Evolutionary conservation across 2,329 filamentous ascomycete species (phyloP).

Genomic region (Pseudophaeomoniella oleicola): DNA sequence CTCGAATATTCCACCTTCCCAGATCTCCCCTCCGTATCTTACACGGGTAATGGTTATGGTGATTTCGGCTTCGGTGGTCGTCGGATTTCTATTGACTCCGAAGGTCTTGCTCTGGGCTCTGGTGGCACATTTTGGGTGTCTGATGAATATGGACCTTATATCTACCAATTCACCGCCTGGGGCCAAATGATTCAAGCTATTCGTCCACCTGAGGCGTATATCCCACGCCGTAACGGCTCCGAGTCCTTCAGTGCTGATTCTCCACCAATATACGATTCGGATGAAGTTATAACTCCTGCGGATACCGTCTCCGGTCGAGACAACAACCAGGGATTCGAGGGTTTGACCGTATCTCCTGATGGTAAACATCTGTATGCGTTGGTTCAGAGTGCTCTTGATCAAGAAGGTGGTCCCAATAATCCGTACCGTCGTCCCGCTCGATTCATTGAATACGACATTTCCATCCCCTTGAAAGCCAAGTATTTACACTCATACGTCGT

Average conservation of each 20-base stretch:
- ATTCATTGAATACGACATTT: conserved; percentile 50
- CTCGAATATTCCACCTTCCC: conserved; percentile 44
- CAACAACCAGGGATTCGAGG: conserved; percentile 68
- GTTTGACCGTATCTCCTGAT: conserved; percentile 46
- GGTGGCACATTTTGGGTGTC: conserved; percentile 53
- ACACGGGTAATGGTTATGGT: conserved; percentile 54
- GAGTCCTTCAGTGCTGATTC: conserved; percentile 50
- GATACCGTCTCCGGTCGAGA: conserved; percentile 47
- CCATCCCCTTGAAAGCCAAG: conserved; percentile 17
- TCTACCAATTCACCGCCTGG: conserved; percentile 47
- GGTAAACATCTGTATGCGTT: conserved; percentile 51
- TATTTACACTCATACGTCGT: conserved; percentile 52
- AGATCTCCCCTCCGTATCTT: conserved; percentile 47
- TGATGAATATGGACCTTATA: conserved; percentile 57
- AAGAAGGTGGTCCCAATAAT: conserved; percentile 45
- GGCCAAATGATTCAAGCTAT: conserved; percentile 51
- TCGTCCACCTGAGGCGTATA: conserved; percentile 47
- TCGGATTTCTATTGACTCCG: conserved; percentile 47
- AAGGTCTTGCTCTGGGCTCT: conserved; percentile 47
- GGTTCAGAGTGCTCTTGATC: conserved; percentile 49
- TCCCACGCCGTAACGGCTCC: conserved; percentile 48
- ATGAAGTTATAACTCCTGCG: conserved; percentile 34
- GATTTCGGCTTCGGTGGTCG: conserved; percentile 43
- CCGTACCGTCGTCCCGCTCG: conserved; percentile 43
- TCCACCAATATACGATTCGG: conserved; percentile 44